Base-by-base conservation (phyloP, 345 rosid species). In the Triadica sebifera region DNA sequence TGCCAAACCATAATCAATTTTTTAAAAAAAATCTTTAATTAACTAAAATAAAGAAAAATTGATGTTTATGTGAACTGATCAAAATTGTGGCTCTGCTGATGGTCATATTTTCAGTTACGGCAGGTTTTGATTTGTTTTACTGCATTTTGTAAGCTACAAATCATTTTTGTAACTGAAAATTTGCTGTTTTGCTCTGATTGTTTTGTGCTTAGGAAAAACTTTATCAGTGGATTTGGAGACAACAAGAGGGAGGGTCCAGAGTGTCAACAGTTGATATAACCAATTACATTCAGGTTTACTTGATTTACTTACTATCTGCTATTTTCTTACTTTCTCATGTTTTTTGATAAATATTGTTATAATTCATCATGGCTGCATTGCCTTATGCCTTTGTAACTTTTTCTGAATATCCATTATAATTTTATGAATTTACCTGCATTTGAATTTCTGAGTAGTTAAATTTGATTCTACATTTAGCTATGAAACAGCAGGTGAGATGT, bases 231-330 rank as follows among this genome's bases (percentile, higher is more conserved):
- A 88, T 93, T 65, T 81, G 84, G 87, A 86, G 95, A 72, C 90
- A 91, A 78, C 93, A 93, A 79, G 98, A 93, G 75, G 97, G 81
- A 76, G 98, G 94, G 38, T 83, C 92, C 25, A 89, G 94, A 78
- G 91, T 88, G 52, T 74, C 95, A 70, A 76, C 92, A 15, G 67
- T 71, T 80, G 98, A 93, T 81, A 83, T 91, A 47, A 56, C 87
- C 70, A 89, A 63, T 81, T 89, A 89, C 82, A 73, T 91, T 74
- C 94, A 91, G 94, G 98, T 93, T 29, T 49, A 51, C 22, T 17
- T 50, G 12, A 34, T 58, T 50, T 53, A 19, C 43, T 55, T 19
- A 17, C 52, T 22, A 16, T 25, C 0, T 46, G 8, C 9, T n/a
- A 45, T 19, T n/a, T 61, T 15, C 29, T 61, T 20, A 47, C 12